Evolutionary conservation across 352 stramenopile species (phyloP).

Genomic region (Phytophthora kernoviae): DNA sequence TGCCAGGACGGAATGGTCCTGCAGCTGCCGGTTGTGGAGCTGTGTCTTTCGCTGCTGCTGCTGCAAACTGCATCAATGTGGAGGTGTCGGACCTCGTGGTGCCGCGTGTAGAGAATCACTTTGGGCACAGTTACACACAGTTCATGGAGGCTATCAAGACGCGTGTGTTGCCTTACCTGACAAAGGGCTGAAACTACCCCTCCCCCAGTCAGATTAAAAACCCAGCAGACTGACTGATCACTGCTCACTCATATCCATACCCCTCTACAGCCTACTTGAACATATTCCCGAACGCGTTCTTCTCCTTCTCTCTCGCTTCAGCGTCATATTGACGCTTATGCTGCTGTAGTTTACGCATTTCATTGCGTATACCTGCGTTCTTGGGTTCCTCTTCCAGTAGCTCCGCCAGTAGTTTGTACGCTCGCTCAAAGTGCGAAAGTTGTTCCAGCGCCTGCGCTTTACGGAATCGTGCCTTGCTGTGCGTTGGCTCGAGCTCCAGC

Average conservation of each 20-base stretch:
- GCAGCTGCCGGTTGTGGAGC: conserved; percentile 60
- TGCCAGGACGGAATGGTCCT: conserved; percentile 36
- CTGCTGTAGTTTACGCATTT: conserved; percentile 60
- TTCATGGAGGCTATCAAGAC: conserved; percentile 69
- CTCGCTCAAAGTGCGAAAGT: conserved; percentile 59
- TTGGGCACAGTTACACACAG: conserved; percentile 78
- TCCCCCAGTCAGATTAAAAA: not conserved
- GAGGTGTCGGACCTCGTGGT: conserved; percentile 74
- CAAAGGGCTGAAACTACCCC: no score
- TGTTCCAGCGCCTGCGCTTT: conserved; percentile 77
- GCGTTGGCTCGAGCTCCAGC: conserved; percentile 57
- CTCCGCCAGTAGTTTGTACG: conserved; percentile 55
- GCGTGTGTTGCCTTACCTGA: conserved; percentile 55
- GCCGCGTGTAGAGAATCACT: conserved; percentile 65
- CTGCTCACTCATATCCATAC: not conserved
- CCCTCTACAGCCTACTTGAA: conserved; percentile 58
- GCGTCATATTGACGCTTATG: conserved; percentile 64
- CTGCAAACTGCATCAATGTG: conserved; percentile 48
- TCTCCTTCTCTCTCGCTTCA: conserved; percentile 59
- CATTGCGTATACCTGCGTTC: conserved; percentile 65
- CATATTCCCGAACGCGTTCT: conserved; percentile 71
- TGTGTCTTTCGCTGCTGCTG: conserved; percentile 30
- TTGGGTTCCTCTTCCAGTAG: conserved; percentile 69
- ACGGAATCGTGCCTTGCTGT: conserved; percentile 84
- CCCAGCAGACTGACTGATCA: no score